Conservation (phyloP, 768 basidiomycete genomes). For the Amyloporia xantha region DNA sequence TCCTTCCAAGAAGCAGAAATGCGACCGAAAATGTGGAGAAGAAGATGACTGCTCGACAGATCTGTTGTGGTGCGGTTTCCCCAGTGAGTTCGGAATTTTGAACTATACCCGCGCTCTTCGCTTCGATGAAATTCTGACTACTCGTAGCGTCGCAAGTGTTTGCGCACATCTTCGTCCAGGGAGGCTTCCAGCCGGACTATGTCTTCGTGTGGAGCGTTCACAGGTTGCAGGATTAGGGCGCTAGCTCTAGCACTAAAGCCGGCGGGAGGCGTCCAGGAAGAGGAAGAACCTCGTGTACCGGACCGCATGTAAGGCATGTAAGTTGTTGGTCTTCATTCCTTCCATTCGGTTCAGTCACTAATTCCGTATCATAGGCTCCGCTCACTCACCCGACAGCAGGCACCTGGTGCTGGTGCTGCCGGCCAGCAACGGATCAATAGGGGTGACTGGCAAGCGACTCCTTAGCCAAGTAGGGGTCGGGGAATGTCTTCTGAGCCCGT, state of each 20-base stretch:
- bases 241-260: conserved; percentile 56
- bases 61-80: conserved; percentile 97
- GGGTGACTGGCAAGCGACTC: conserved; percentile 38
- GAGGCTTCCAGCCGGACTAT: conserved; percentile 98
- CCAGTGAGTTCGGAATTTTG: conserved; percentile 98
- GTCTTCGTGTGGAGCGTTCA: conserved; percentile 99
- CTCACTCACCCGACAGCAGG: conserved; percentile 73
- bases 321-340: conserved; percentile 10
- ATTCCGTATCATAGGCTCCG: conserved; percentile 53
- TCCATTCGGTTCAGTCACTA: conserved; percentile 8
- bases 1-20: conserved; percentile 99
- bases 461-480: conserved; percentile 10
- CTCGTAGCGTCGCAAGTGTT: conserved; percentile 98
- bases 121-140: conserved; percentile 99
- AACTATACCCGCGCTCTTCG: conserved; percentile 99
- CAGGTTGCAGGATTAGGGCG: conserved; percentile 63
- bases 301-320: conserved; percentile 85
- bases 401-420: conserved; percentile 39
- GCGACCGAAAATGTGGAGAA: conserved; percentile 99
- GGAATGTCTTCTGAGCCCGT: conserved; percentile 29
- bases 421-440: conserved; percentile 38
- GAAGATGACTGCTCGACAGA: conserved; percentile 99
- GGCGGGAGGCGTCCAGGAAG: conserved; percentile 72
- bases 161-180: conserved; percentile 95
- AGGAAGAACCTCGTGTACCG: conserved; percentile 75